Evolutionary conservation across 2,329 filamentous ascomycete species (phyloP).

Genomic region (Hypoxylon sp.): DNA sequence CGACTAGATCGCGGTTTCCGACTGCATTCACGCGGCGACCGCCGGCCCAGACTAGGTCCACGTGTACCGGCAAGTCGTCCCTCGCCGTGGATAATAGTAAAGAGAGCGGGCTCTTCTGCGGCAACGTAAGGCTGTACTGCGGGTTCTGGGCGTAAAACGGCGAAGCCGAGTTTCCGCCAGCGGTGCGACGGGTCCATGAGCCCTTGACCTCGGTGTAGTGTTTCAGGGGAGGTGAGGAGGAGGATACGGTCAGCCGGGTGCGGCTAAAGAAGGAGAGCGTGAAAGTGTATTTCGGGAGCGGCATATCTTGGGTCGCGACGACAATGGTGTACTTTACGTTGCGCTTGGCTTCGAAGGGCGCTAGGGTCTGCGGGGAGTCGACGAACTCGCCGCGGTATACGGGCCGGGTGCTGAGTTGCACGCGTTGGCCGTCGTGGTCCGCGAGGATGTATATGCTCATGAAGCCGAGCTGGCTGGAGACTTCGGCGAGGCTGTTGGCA

Average conservation of each 20-base stretch:
- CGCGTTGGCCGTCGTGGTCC: conserved; percentile 74
- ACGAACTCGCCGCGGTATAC: conserved; percentile 86
- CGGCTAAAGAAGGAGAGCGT: conserved; percentile 87
- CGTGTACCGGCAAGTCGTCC: conserved; percentile 80
- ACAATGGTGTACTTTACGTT: conserved; percentile 69
- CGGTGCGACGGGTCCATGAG: conserved; percentile 82
- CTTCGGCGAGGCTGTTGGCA: conserved; percentile 54
- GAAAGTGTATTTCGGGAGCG: conserved; percentile 81
- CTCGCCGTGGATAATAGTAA: conserved; percentile 79
- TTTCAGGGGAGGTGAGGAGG: conserved; percentile 71
- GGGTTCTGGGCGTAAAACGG: conserved; percentile 86
- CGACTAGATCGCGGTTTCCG: conserved; percentile 80
- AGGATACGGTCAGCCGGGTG: conserved; percentile 69
- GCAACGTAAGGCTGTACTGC: conserved; percentile 78
- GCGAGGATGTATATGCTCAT: conserved; percentile 89
- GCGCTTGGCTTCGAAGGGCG: conserved; percentile 73
- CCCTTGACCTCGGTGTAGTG: conserved; percentile 71
- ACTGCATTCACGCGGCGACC: conserved; percentile 79
- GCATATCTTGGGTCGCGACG: conserved; percentile 82
- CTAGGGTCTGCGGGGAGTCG: conserved; percentile 91
- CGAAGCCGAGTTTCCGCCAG: conserved; percentile 86
- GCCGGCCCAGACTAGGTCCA: conserved; percentile 84
- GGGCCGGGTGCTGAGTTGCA: conserved; percentile 80
- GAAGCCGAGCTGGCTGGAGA: conserved; percentile 76
- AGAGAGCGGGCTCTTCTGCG: conserved; percentile 71